phyloP scores from a whole-genome alignment of 495 filamentous ascomycete genomes.

The Pyronema omphalodes region DNA sequence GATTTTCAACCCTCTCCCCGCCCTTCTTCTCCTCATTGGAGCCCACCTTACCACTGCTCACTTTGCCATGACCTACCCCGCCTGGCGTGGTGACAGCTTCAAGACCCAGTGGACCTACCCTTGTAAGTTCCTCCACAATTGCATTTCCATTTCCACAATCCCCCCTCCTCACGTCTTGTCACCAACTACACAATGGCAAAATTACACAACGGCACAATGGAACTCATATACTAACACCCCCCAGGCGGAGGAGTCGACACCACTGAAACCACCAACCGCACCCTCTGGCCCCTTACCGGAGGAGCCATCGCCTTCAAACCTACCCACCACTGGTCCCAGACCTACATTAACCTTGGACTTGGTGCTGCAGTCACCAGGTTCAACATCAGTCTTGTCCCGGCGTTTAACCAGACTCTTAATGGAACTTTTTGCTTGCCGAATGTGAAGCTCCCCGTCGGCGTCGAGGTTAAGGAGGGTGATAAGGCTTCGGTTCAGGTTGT shows the following conservation, averaged over 20 bases:
- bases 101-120: constrained; percentile 39
- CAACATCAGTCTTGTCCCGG: constrained; percentile 38
- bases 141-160: not conserved
- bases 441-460: constrained; percentile 28
- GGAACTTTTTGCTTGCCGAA: constrained; percentile 40
- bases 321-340: constrained; percentile 37
- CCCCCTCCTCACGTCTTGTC: not conserved
- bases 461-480: constrained; percentile 32
- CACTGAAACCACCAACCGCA: constrained; percentile 34
- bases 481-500: constrained; percentile 40
- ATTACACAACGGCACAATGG: constrained; percentile 2
- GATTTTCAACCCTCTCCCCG: not conserved
- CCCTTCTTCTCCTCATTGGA: constrained; percentile 11
- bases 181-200: not conserved
- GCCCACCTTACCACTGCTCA: constrained; percentile 35
- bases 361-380: constrained; percentile 37
- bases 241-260: constrained; percentile 36
- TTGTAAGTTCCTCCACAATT: constrained; percentile 32
- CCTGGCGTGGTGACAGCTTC: constrained; percentile 38
- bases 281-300: constrained; percentile 40
- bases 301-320: constrained; percentile 36
- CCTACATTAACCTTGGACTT: constrained; percentile 46
- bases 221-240: constrained; percentile 8
- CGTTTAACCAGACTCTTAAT: constrained; percentile 42
- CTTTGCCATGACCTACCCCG: constrained; percentile 38